These are phyloP conservation scores for Alternaria longipes DNA, from an alignment of 2,329 filamentous ascomycete species.

Conservation along the genomic window DNA sequence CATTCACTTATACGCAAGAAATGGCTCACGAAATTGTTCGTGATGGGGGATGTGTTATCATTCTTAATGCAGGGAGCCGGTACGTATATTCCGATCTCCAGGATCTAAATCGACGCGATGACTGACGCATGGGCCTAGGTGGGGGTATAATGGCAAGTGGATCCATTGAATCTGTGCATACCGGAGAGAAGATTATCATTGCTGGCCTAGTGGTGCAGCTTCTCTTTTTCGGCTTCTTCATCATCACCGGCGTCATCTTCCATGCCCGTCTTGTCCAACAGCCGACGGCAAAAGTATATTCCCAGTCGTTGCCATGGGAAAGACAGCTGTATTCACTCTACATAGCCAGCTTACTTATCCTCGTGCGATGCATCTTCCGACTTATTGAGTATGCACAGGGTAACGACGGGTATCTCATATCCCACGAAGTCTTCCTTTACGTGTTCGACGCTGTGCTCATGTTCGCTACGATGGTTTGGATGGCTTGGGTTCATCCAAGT, in stretches of 20 bases:
- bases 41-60: constrained; percentile 55
- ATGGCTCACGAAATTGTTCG: constrained; percentile 58
- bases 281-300: neutral
- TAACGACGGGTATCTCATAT: constrained; percentile 55
- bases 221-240: constrained; percentile 60
- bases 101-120: constrained; percentile 14
- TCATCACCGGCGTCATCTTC: constrained; percentile 34
- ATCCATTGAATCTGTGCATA: constrained; percentile 32
- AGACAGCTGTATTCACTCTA: constrained; percentile 57
- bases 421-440: constrained; percentile 56
- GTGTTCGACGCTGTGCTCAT: constrained; percentile 58
- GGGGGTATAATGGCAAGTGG: constrained; percentile 52
- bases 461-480: constrained; percentile 51
- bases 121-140: constrained; percentile 13
- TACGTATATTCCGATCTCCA: constrained; percentile 22
- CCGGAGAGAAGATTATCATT: constrained; percentile 57
- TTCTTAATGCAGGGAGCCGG: constrained; percentile 54
- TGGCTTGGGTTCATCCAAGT: constrained; percentile 5
- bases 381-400: constrained; percentile 61
- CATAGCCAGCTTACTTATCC: constrained; percentile 55
- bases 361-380: constrained; percentile 60
- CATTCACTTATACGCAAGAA: constrained; percentile 50
- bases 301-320: constrained; percentile 31
- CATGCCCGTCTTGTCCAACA: constrained; percentile 10
- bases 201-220: constrained; percentile 59